Percentiles rank a stretch among this genome's conserved stretches.
Evolutionary conservation across 2,329 filamentous ascomycete species (phyloP).

Genomic region (Alternaria sp.): DNA sequence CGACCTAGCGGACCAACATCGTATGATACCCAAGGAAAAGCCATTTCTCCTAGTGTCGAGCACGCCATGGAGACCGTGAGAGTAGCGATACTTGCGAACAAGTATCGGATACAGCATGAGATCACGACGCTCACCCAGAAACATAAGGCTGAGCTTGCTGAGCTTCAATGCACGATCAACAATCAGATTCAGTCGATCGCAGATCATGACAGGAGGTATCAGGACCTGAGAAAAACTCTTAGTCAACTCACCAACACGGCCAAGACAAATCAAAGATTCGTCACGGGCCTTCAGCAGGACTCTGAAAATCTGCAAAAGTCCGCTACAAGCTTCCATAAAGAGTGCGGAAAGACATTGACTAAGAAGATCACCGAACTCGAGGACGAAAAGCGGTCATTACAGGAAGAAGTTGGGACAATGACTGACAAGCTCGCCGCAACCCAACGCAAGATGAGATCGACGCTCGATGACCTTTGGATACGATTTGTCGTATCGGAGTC

Average conservation of each 20-base stretch:
- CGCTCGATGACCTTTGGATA: constrained; percentile 28
- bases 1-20: background rate
- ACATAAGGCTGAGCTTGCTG: constrained; percentile 15
- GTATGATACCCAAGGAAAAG: background rate
- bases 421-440: constrained; percentile 21
- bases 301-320: constrained; percentile 33
- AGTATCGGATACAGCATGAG: constrained; percentile 20
- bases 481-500: constrained; percentile 22
- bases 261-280: constrained; percentile 34
- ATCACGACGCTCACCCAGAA: constrained; percentile 5
- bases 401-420: constrained; percentile 19
- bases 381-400: constrained; percentile 31
- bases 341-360: constrained; percentile 23
- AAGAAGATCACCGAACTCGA: constrained; percentile 31
- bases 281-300: constrained; percentile 41
- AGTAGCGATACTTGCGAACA: constrained; percentile 20
- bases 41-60: constrained; percentile 11
- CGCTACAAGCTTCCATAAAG: constrained; percentile 15
- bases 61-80: constrained; percentile 15
- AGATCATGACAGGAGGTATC: constrained; percentile 18
- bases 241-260: constrained; percentile 23
- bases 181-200: constrained; percentile 18
- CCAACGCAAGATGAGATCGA: constrained; percentile 22
- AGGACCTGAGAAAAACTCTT: constrained; percentile 8
- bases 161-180: constrained; percentile 17